A percentile compares a stretch with the other conserved stretches of the same genome.
Evolutionary conservation across 2,329 filamentous ascomycete genomes (phyloP).

Genomic region (Botrytis hyacinthi): DNA sequence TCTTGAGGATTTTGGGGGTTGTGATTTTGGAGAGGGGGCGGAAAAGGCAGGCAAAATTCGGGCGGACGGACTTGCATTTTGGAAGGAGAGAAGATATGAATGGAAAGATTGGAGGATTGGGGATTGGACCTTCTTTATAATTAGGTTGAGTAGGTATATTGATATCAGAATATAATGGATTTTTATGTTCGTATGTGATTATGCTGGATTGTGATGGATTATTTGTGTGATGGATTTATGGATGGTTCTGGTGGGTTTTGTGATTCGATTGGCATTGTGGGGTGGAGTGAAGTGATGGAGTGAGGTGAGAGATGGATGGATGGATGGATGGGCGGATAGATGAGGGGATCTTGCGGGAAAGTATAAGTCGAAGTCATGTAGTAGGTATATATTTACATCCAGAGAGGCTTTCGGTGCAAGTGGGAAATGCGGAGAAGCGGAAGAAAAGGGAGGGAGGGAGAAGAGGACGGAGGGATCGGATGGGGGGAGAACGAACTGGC

Average conservation of each 20-base stretch:
- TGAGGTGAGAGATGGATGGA: background rate
- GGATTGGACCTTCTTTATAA: background rate
- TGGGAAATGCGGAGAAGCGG: background rate
- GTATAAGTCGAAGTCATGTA: background rate
- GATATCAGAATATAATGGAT: background rate
- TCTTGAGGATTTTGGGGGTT: background rate
- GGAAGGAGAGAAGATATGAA: background rate
- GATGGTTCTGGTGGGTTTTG: background rate
- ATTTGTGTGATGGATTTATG: background rate
- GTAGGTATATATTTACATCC: background rate
- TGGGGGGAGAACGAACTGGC: no score
- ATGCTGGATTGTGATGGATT: background rate
- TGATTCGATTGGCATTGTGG: background rate
- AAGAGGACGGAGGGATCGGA: no score
- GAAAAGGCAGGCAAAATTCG: background rate
- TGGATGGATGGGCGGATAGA: background rate
- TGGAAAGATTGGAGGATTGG: background rate
- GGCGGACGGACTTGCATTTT: background rate
- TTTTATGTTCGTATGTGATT: background rate
- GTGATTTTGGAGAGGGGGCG: background rate
- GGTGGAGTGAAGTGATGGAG: background rate
- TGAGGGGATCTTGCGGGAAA: background rate
- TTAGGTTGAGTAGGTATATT: background rate
- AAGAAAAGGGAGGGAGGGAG: no score
- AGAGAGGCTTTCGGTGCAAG: background rate